Evolutionary conservation across 441 rosid genomes (phyloP).

Genomic region (Syzygium syzygioides): DNA sequence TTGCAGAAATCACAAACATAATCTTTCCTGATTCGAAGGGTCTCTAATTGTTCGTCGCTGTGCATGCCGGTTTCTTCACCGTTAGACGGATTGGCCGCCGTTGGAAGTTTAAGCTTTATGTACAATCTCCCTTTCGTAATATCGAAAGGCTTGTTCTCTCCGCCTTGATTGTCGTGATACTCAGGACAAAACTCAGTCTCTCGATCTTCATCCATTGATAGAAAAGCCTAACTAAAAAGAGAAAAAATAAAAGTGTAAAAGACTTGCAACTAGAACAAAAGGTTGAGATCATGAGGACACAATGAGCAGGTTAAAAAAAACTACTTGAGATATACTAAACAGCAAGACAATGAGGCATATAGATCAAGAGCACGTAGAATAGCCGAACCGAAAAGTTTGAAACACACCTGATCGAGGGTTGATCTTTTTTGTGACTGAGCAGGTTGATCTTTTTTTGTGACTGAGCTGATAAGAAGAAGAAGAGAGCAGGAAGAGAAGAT

Average conservation of each 20-base stretch:
- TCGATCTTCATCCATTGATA: background rate
- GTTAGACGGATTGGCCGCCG: background rate
- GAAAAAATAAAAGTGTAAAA: background rate
- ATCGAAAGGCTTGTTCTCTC: background rate
- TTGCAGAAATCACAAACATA: conserved; percentile 28
- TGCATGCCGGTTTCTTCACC: background rate
- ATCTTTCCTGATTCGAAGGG: background rate
- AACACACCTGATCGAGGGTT: background rate
- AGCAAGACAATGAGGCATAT: background rate
- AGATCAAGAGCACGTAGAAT: background rate
- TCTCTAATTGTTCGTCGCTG: background rate
- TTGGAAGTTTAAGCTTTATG: background rate
- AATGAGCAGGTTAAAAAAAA: background rate
- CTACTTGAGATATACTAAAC: background rate
- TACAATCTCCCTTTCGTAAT: background rate
- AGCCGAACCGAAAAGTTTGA: background rate
- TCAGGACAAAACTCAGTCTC: background rate
- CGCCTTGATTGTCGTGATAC: background rate
- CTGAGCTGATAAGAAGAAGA: background rate
- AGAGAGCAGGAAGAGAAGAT: background rate
- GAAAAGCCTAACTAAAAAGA: background rate
- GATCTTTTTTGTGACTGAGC: background rate
- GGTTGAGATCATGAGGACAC: background rate
- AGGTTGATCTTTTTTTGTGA: background rate
- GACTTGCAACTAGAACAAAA: background rate